A percentile compares a stretch with the other conserved stretches of the same genome.
These are phyloP conservation scores for Xylariomycetidae sp. DNA, from an alignment of 2,329 filamentous ascomycete genomes.

Conservation along the genomic window DNA sequence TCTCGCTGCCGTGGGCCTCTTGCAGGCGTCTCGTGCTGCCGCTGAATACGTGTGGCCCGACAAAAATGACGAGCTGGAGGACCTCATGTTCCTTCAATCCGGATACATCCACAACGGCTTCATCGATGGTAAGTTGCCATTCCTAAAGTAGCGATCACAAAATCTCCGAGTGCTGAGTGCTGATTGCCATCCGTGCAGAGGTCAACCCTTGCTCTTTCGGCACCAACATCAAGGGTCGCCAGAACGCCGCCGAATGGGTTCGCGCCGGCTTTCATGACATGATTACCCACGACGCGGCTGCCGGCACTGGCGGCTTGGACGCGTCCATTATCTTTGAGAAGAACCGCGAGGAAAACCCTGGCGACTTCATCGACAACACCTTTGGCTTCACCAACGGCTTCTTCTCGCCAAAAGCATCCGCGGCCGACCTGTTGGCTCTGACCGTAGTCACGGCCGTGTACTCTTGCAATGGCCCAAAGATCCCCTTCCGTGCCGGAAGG, in stretches of 20 bases:
- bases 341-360: constrained; percentile 19
- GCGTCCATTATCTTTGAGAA: constrained; percentile 26
- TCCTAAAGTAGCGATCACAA: constrained; percentile 6
- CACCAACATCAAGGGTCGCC: constrained; percentile 19
- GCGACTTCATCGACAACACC: constrained; percentile 24
- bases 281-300: constrained; percentile 17
- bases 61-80: too few species aligned
- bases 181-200: constrained; percentile 1
- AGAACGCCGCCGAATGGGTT: constrained; percentile 22
- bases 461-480: constrained; percentile 20
- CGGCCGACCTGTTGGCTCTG: constrained; percentile 24
- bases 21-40: too few species aligned
- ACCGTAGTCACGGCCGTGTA: constrained; percentile 24
- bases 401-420: constrained; percentile 9
- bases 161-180: constrained; percentile 3
- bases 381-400: constrained; percentile 14
- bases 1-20: too few species aligned
- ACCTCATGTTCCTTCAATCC: too few species aligned
- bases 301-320: constrained; percentile 24
- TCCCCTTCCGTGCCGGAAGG: constrained; percentile 22
- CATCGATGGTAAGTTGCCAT: constrained; percentile 5
- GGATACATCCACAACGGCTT: constrained; percentile 3
- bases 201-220: too few species aligned
- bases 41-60: too few species aligned
- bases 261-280: constrained; percentile 25